Conservation (phyloP, 1,284 basidiomycete genomes). For the Ceratobasidium sp. region DNA sequence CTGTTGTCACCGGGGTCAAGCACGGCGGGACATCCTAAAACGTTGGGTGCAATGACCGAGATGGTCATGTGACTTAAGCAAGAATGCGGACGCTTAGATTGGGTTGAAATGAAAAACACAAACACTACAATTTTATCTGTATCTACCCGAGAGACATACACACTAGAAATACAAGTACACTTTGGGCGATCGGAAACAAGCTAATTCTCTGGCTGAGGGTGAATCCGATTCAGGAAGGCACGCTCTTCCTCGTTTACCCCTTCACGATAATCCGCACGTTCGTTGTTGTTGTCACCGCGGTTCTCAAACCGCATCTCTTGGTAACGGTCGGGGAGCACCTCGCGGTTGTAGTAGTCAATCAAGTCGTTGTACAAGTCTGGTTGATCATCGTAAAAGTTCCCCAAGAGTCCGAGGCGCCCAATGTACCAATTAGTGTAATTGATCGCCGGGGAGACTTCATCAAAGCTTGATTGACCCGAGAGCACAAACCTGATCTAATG, state of each 20-base stretch:
- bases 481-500: neutral
- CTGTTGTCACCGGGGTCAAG: too few species aligned
- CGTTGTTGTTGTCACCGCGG: neutral
- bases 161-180: too few species aligned
- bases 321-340: neutral
- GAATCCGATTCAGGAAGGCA: neutral
- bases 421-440: neutral
- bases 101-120: too few species aligned
- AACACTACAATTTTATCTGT: too few species aligned
- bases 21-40: too few species aligned
- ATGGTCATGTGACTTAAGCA: too few species aligned
- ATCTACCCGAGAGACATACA: too few species aligned
- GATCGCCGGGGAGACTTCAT: neutral
- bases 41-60: too few species aligned
- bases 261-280: neutral
- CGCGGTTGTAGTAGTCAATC: neutral
- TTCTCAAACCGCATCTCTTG: neutral
- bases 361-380: neutral
- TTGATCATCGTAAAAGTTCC: neutral
- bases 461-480: neutral
- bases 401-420: neutral
- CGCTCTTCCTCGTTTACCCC: neutral
- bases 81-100: too few species aligned
- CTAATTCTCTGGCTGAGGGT: too few species aligned
- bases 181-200: too few species aligned